Conservation (phyloP, 73 alveolate genomes). For the Paraurostyla sp. region DNA sequence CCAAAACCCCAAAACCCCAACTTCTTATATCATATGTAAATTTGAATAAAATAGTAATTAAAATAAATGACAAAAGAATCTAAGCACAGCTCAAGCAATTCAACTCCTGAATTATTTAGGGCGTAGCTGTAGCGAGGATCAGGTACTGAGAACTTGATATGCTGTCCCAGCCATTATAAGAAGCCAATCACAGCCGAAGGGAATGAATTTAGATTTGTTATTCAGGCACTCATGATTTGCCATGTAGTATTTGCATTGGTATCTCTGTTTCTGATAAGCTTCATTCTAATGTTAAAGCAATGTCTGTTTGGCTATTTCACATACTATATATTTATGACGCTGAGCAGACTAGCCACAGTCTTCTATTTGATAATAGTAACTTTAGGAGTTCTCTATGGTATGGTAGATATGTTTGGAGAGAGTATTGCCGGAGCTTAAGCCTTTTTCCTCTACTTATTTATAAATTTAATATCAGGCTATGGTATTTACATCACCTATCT, state of each 20-base stretch:
- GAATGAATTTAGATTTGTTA: background rate
- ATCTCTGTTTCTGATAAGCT: background rate
- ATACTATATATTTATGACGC: conserved; percentile 13
- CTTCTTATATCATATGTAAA: too few species aligned
- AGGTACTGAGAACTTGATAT: too few species aligned
- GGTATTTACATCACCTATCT: background rate
- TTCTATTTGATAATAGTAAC: background rate
- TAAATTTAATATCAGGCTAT: background rate
- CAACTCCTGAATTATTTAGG: too few species aligned
- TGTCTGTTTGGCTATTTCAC: background rate
- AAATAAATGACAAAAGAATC: too few species aligned
- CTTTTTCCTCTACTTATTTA: background rate
- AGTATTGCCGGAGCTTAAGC: background rate
- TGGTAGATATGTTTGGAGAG: conserved; percentile 10
- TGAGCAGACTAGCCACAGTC: background rate
- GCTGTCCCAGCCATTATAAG: background rate
- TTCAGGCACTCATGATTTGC: background rate
- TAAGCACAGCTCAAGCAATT: too few species aligned
- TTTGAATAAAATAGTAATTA: too few species aligned
- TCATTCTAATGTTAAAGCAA: background rate
- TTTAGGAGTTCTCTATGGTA: background rate
- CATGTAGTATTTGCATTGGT: background rate
- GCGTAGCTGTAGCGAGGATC: too few species aligned
- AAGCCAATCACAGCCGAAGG: conserved; percentile 4
- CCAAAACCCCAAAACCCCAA: too few species aligned